phyloP scores from a whole-genome alignment of 345 rosid genomes.

The Schrenkiella parvula region DNA sequence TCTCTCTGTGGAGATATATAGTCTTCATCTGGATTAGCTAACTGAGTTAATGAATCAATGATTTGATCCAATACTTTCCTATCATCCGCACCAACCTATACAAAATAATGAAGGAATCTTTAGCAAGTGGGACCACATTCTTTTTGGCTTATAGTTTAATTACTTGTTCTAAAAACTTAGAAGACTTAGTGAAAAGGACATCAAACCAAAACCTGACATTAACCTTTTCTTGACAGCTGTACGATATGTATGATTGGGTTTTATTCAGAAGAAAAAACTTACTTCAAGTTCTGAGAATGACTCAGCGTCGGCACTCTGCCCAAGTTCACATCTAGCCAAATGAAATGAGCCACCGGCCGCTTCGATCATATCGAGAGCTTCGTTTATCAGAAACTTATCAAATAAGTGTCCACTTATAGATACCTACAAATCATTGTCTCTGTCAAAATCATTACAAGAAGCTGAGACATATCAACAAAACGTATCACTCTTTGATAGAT shows the following conservation, averaged over 20 bases:
- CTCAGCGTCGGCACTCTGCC: constrained; percentile 60
- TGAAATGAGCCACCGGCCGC: constrained; percentile 85
- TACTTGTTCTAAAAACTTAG: constrained; percentile 20
- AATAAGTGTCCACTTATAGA: constrained; percentile 90
- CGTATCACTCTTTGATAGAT: constrained; percentile 2
- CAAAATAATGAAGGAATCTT: constrained; percentile 29
- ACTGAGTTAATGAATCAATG: constrained; percentile 74
- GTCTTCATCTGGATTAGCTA: constrained; percentile 58
- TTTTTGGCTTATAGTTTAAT: constrained; percentile 15
- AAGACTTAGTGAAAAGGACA: constrained; percentile 17
- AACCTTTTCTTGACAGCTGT: constrained; percentile 2
- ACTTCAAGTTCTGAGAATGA: constrained; percentile 93
- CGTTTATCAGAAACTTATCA: constrained; percentile 87
- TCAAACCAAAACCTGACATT: constrained; percentile 14
- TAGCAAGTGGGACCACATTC: constrained; percentile 20
- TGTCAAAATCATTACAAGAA: constrained; percentile 27
- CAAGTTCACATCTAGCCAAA: constrained; percentile 81
- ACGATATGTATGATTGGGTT: background rate
- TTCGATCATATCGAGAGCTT: constrained; percentile 91
- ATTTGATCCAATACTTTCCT: constrained; percentile 72
- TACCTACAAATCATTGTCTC: constrained; percentile 49
- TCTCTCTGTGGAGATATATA: constrained; percentile 24
- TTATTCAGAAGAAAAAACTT: constrained; percentile 31
- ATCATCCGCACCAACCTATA: constrained; percentile 88
- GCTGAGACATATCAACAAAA: background rate